Evolutionary conservation across 371 early-diverging fungal genomes (phyloP).

Genomic region (Mucor racemosus): DNA sequence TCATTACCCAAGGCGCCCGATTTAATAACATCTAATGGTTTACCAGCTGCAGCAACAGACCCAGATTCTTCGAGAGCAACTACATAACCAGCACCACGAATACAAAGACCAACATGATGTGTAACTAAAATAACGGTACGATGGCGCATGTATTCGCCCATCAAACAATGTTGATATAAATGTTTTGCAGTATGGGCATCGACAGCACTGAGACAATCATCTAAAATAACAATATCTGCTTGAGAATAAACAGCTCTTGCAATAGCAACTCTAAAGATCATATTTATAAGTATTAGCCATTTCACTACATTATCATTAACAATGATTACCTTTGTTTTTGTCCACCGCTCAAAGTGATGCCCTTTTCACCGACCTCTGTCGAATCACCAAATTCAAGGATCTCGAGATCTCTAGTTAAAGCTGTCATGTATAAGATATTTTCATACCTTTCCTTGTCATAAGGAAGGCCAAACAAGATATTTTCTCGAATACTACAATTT

Average conservation of each 20-base stretch:
- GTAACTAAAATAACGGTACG: conserved; percentile 88
- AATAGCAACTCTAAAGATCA: conserved; percentile 52
- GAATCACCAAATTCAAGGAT: conserved; percentile 81
- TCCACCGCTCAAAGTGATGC: conserved; percentile 88
- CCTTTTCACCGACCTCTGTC: conserved; percentile 91
- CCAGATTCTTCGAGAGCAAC: conserved; percentile 72
- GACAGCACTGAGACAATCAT: conserved; percentile 83
- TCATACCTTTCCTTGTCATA: conserved; percentile 70
- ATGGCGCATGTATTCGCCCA: conserved; percentile 67
- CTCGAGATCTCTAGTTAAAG: conserved; percentile 80
- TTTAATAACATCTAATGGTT: conserved; percentile 47
- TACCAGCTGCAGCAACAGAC: conserved; percentile 63
- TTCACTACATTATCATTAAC: no score
- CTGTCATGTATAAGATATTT: conserved; percentile 69
- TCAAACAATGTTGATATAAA: conserved; percentile 71
- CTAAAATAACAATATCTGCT: conserved; percentile 70
- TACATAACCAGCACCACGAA: conserved; percentile 73
- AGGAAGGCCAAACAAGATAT: conserved; percentile 80
- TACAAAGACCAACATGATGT: conserved; percentile 79
- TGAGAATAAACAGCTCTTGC: conserved; percentile 82
- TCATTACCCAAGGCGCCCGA: conserved; percentile 59
- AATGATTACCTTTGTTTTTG: conserved; percentile 64
- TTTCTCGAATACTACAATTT: conserved; percentile 80
- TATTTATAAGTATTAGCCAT: no score
- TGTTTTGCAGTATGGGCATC: conserved; percentile 89